Base-by-base conservation (phyloP, 2,329 filamentous ascomycete species). In the Talaromyces albobiverticillius region DNA sequence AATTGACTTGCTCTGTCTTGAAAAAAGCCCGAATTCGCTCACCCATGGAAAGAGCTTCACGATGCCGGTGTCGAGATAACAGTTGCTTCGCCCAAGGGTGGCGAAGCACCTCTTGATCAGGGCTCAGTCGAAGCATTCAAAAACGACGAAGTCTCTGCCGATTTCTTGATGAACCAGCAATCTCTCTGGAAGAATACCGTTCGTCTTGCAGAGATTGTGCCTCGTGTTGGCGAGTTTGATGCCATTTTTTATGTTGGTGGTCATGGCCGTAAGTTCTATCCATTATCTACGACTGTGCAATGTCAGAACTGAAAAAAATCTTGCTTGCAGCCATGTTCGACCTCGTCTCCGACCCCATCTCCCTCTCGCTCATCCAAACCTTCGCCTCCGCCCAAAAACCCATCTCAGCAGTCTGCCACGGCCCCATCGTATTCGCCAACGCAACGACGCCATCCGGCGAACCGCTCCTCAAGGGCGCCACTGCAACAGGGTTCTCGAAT, bases 161-260 rank as follows among this genome's bases (percentile, higher is more conserved):
- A 72, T 50, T 88, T 88, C 72, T 65, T 82, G 46, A 72, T 79
- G 31, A 78, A 79, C 63, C 73, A 87, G 60, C 73, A 79, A 62
- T 59, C 73, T 2, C 67, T 88, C 14, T 90, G 85, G 85, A 80
- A 83, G 64, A 79, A 82, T 38, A 90, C 87, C 0, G 62, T 72
- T 5, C 80, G 80, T 55, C 74, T 90, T 18, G 74, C 77, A 23
- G 71, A 80, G 20, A 80, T 86, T 60, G 63, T 81, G 14, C 81
- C 82, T 31, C 79, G 78, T 55, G 77, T 81, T 0, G 69, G 67
- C 54, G 83, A 88, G 58, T 89, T 83, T 62, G 87, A 82, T 60
- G 86, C 84, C 31, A 73, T 84, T 49, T 83, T 82, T 65, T 84
- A 78, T 60, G 79, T 83, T 41, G 82, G 82, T 50, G 81, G 82